A percentile compares a stretch with the other conserved stretches of the same genome.
phyloP scores from a whole-genome alignment of 108 stramenopile genomes.

The Nannochloropsis salina region DNA sequence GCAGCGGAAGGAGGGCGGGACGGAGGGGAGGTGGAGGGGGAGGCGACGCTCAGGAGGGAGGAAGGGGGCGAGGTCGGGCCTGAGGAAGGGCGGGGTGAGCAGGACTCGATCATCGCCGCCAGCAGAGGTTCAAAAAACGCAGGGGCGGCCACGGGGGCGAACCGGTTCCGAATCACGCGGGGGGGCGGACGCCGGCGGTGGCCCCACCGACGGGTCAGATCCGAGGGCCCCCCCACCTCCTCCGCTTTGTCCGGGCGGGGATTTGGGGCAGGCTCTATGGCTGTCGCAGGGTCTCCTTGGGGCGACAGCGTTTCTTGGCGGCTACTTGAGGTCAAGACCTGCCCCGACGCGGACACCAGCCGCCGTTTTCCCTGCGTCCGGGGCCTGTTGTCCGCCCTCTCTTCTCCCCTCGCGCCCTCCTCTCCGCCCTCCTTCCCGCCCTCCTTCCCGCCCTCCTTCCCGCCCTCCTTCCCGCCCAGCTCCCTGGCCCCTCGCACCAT shows the following conservation, averaged over 20 bases:
- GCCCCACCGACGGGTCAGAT: constrained; percentile 31
- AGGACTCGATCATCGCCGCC: background rate
- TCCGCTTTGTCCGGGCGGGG: no score
- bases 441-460: background rate
- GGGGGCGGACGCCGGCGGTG: constrained; percentile 30
- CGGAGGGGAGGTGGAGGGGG: background rate
- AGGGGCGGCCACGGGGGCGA: constrained; percentile 31
- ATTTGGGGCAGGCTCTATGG: no score
- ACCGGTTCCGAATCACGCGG: constrained; percentile 30
- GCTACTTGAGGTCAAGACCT: background rate
- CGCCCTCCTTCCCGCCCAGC: background rate
- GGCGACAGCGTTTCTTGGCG: background rate
- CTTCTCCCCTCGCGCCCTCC: background rate
- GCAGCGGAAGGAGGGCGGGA: background rate
- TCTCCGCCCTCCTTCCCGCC: background rate
- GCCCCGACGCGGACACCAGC: background rate
- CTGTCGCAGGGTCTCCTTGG: background rate
- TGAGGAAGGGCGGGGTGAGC: background rate
- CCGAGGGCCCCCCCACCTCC: no score
- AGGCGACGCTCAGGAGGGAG: background rate
- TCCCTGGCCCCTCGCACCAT: background rate
- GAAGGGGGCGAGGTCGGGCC: background rate
- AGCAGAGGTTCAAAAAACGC: constrained; percentile 30
- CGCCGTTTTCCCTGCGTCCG: background rate
- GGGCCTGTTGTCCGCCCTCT: no score